phyloP scores from a whole-genome alignment of 345 rosid genomes.

The Corymbia maculata region DNA sequence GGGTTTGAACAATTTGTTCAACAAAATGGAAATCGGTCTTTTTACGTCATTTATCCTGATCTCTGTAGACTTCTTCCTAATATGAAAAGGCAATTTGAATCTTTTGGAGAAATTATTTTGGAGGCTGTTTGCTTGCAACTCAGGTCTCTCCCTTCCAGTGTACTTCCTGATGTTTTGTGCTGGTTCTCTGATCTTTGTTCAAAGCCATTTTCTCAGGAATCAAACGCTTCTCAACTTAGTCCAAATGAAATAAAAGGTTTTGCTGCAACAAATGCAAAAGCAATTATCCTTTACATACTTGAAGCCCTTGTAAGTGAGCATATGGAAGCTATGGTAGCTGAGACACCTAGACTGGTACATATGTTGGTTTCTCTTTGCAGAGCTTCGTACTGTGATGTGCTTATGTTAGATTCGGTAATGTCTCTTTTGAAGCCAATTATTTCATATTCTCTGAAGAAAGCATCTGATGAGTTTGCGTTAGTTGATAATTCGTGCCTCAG shows the following conservation, averaged over 20 bases:
- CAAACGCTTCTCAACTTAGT: constrained; percentile 8
- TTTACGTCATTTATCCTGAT: constrained; percentile 53
- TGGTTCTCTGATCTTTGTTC: constrained; percentile 76
- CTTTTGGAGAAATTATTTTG: constrained; percentile 62
- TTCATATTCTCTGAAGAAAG: constrained; percentile 51
- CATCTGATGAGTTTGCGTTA: constrained; percentile 34
- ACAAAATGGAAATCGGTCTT: constrained; percentile 24
- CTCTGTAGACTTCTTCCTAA: constrained; percentile 59
- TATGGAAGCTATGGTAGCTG: constrained; percentile 82
- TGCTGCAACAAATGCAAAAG: constrained; percentile 64
- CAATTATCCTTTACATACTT: constrained; percentile 57
- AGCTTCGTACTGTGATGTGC: constrained; percentile 54
- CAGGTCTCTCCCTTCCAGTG: constrained; percentile 44
- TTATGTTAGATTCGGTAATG: constrained; percentile 53
- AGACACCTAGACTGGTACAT: constrained; percentile 70
- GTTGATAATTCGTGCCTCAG: constrained; percentile 47
- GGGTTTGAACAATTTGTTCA: constrained; percentile 17
- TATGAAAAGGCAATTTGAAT: constrained; percentile 53
- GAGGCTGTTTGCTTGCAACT: constrained; percentile 79
- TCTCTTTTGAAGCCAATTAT: constrained; percentile 59
- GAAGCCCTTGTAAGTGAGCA: constrained; percentile 65
- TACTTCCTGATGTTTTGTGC: constrained; percentile 64
- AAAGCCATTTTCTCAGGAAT: constrained; percentile 41
- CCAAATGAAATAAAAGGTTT: constrained; percentile 44
- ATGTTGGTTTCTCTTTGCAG: constrained; percentile 54